phyloP scores from a whole-genome alignment of 495 filamentous ascomycete genomes.

The Melanomma pulvis-pyrius region DNA sequence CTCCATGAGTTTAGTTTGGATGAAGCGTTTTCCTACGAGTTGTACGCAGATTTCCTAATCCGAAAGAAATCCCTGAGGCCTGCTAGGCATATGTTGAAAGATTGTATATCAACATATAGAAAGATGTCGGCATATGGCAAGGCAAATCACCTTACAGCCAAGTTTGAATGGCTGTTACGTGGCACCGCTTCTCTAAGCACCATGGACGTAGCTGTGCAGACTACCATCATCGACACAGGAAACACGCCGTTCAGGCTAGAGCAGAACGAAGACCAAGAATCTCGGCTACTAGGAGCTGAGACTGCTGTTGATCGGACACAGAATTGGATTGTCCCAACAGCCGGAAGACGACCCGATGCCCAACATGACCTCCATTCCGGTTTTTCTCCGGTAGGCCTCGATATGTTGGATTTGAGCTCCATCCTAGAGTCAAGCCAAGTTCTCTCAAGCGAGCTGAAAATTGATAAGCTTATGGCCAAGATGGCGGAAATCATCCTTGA shows the following conservation, averaged over 20 bases:
- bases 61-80: slow-evolving; percentile 71
- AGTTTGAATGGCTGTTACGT: slow-evolving; percentile 72
- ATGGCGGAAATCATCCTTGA: slow-evolving; percentile 91
- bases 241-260: slow-evolving; percentile 58
- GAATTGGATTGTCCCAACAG: slow-evolving; percentile 55
- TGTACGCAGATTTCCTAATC: slow-evolving; percentile 74
- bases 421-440: slow-evolving; percentile 88
- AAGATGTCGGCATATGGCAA: slow-evolving; percentile 76
- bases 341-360: slow-evolving; percentile 43
- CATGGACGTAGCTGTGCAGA: slow-evolving; percentile 75
- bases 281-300: slow-evolving; percentile 51
- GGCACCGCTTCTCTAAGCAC: slow-evolving; percentile 63
- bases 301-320: slow-evolving; percentile 65
- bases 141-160: slow-evolving; percentile 67
- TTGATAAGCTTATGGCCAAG: slow-evolving; percentile 80
- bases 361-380: slow-evolving; percentile 42
- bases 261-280: slow-evolving; percentile 57
- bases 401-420: slow-evolving; percentile 85
- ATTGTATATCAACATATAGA: slow-evolving; percentile 73
- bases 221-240: slow-evolving; percentile 64
- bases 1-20: slow-evolving; percentile 77
- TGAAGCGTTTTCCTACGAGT: slow-evolving; percentile 77
- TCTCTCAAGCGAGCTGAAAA: slow-evolving; percentile 83
- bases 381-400: slow-evolving; percentile 50
- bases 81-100: slow-evolving; percentile 69